Conservation (phyloP, 495 filamentous ascomycete species). For the Penicillium odoratum region DNA sequence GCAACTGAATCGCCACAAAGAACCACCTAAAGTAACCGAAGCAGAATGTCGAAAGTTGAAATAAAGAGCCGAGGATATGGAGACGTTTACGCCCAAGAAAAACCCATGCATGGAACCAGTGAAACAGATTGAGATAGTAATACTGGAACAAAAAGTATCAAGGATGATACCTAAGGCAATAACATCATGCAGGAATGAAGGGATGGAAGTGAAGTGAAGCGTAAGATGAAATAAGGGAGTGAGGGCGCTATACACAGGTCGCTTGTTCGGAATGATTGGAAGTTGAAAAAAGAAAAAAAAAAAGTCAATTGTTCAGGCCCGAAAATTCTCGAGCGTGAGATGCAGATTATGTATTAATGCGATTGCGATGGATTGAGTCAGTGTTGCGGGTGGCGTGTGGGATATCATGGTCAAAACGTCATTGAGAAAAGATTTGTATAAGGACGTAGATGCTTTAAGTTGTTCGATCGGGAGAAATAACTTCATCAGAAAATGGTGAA, state of each 20-base stretch:
- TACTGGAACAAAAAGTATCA: neutral
- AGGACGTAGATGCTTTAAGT: neutral
- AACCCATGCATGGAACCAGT: neutral
- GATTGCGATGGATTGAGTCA: neutral
- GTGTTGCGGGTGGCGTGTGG: neutral
- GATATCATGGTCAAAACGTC: slow-evolving; percentile 1
- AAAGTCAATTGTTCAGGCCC: neutral
- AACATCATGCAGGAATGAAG: neutral
- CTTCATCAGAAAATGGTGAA: slow-evolving; percentile 33
- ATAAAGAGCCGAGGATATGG: neutral
- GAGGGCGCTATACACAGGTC: neutral
- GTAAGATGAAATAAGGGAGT: neutral
- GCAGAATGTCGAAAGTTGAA: neutral
- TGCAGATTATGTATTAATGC: slow-evolving; percentile 5
- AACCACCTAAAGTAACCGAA: neutral
- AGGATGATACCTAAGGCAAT: too few species aligned
- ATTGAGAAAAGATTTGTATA: slow-evolving; percentile 1
- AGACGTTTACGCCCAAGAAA: neutral
- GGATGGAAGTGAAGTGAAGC: neutral
- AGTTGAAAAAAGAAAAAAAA: neutral
- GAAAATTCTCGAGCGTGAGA: neutral
- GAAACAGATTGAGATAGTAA: neutral
- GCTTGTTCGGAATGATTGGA: neutral
- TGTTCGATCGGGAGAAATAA: neutral
- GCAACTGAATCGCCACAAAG: neutral